phyloP scores from a whole-genome alignment of 768 basidiomycete genomes.

The Austroboletus eburneus region DNA sequence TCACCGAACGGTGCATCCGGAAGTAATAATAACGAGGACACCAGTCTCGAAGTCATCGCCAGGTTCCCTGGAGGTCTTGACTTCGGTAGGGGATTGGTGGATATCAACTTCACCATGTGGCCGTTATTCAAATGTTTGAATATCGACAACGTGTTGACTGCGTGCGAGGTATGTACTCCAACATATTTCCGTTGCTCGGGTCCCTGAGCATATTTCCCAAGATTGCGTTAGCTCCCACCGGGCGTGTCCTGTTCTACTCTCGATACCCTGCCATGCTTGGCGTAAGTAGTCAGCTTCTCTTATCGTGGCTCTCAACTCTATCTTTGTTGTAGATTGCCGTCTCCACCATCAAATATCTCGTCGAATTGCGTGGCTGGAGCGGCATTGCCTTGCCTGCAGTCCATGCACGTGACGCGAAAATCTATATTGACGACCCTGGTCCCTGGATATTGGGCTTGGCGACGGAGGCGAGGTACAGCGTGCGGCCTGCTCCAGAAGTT shows the following conservation, averaged over 20 bases:
- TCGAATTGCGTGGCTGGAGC: slow-evolving; percentile 90
- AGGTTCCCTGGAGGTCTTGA: slow-evolving; percentile 92
- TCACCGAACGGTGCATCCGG: slow-evolving; percentile 40
- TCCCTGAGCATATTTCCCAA: slow-evolving; percentile 21
- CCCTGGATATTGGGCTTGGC: slow-evolving; percentile 94
- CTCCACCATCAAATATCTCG: slow-evolving; percentile 85
- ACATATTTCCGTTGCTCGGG: background rate
- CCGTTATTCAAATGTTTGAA: slow-evolving; percentile 91
- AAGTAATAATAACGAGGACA: slow-evolving; percentile 31
- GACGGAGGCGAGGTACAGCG: slow-evolving; percentile 77
- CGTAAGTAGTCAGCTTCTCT: slow-evolving; percentile 34
- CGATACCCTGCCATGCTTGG: slow-evolving; percentile 90
- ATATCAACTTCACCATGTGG: slow-evolving; percentile 97
- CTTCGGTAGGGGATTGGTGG: slow-evolving; percentile 85
- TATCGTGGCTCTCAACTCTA: background rate
- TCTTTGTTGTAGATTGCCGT: slow-evolving; percentile 64
- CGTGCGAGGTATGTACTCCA: slow-evolving; percentile 66
- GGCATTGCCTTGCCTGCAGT: slow-evolving; percentile 81
- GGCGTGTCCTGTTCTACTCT: slow-evolving; percentile 83
- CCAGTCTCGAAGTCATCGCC: slow-evolving; percentile 75
- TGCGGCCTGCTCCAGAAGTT: slow-evolving; percentile 73
- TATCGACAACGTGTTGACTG: slow-evolving; percentile 89
- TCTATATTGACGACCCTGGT: slow-evolving; percentile 93
- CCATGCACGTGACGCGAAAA: slow-evolving; percentile 85
- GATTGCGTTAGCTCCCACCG: slow-evolving; percentile 86